Evolutionary conservation across 805 yeast genomes (phyloP).

Genomic region (Limtongia smithiae): DNA sequence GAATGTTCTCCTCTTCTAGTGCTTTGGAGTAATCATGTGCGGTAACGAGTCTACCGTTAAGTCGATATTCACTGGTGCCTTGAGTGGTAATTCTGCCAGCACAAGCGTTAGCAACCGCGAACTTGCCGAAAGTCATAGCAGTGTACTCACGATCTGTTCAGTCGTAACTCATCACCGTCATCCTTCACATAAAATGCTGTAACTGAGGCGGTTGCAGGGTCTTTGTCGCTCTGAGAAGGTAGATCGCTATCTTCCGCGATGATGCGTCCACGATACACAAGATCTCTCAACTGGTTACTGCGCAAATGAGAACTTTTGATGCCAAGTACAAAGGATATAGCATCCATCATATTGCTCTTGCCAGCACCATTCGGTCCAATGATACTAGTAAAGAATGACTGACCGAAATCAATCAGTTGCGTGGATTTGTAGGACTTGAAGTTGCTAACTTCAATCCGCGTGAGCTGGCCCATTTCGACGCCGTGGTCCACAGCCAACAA

Average conservation of each 20-base stretch:
- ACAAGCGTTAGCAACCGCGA: not conserved
- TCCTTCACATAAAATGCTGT: constrained; percentile 66
- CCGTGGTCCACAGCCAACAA: not conserved
- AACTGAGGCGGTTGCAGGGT: constrained; percentile 58
- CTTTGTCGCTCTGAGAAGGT: constrained; percentile 28
- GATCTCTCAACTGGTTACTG: constrained; percentile 66
- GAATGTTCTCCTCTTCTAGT: constrained; percentile 71
- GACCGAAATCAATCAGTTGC: constrained; percentile 74
- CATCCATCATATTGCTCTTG: constrained; percentile 96
- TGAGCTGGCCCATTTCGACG: constrained; percentile 68
- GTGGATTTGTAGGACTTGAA: constrained; percentile 89
- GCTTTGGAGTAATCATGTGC: constrained; percentile 62
- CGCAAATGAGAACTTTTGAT: constrained; percentile 71
- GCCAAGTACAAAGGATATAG: constrained; percentile 91
- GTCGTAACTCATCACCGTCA: constrained; percentile 54
- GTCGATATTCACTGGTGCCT: constrained; percentile 66
- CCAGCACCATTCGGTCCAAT: constrained; percentile 99
- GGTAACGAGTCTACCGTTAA: constrained; percentile 59
- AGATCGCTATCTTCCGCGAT: constrained; percentile 31
- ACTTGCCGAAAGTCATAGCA: not conserved
- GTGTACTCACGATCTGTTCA: constrained; percentile 51
- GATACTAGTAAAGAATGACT: constrained; percentile 74
- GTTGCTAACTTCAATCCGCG: constrained; percentile 73
- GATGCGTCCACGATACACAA: constrained; percentile 72
- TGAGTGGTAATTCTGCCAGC: constrained; percentile 36